A percentile compares a stretch with the other conserved stretches of the same genome.
Conservation (phyloP, 78 protist genomes). For the Trichosphaerium sp. region DNA sequence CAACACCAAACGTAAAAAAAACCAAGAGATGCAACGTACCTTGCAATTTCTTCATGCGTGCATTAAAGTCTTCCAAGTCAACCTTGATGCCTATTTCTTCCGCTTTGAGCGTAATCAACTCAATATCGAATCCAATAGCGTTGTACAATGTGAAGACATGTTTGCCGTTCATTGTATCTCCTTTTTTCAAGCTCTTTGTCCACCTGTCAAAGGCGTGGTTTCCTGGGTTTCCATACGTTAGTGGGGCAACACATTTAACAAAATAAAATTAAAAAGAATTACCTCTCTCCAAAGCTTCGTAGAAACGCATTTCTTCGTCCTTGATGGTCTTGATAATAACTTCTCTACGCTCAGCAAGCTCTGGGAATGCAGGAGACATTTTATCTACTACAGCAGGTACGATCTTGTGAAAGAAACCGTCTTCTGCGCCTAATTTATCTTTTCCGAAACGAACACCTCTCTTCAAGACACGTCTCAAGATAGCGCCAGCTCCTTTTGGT, state of each 20-base stretch:
- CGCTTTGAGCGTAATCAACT: constrained; percentile 88
- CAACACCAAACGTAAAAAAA: no score
- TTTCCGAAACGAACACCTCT: constrained; percentile 86
- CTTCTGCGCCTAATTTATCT: constrained; percentile 68
- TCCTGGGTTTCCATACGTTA: constrained; percentile 29
- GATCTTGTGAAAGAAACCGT: constrained; percentile 73
- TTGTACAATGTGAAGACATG: constrained; percentile 72
- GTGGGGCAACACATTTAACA: background rate
- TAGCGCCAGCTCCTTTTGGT: constrained; percentile 83
- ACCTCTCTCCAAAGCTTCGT: constrained; percentile 36
- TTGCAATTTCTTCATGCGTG: background rate
- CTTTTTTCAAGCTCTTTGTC: constrained; percentile 3
- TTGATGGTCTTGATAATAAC: constrained; percentile 21
- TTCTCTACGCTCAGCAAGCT: constrained; percentile 33
- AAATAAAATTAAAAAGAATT: no score
- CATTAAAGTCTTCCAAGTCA: constrained; percentile 59
- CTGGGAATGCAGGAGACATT: constrained; percentile 75
- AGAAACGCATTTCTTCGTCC: constrained; percentile 80
- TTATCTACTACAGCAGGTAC: constrained; percentile 52
- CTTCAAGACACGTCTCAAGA: constrained; percentile 90
- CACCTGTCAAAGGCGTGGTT: constrained; percentile 54
- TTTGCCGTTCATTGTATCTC: constrained; percentile 33
- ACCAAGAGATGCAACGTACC: no score
- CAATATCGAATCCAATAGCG: constrained; percentile 92
- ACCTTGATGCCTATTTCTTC: constrained; percentile 71